Evolutionary conservation across 371 early-diverging fungal genomes (phyloP).

Genomic region (Aphelidium insulamus): DNA sequence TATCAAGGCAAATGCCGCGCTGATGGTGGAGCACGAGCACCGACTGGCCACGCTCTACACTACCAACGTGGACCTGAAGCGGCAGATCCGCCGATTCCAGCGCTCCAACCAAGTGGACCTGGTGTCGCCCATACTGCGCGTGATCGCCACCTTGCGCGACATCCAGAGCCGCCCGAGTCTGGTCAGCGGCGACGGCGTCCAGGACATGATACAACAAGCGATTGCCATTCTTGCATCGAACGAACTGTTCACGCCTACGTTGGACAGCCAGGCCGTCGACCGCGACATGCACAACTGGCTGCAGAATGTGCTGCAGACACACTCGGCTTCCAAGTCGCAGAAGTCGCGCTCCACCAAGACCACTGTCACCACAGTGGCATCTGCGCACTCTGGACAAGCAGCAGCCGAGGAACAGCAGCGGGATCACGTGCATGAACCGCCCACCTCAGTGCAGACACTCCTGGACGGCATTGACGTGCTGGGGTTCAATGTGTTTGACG

Average conservation of each 20-base stretch:
- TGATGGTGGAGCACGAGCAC: conserved; percentile 15
- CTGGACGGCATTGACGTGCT: conserved; percentile 8
- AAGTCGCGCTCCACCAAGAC: not conserved
- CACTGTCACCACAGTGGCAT: not conserved
- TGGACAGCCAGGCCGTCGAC: conserved; percentile 12
- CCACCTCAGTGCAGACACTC: conserved; percentile 2
- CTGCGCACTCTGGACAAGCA: not conserved
- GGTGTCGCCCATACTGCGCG: conserved; percentile 17
- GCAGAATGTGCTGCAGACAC: conserved; percentile 11
- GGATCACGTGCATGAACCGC: not conserved
- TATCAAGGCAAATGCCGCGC: conserved; percentile 13
- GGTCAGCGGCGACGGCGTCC: conserved; percentile 6
- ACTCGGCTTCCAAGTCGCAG: not conserved
- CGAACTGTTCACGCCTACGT: conserved; percentile 14
- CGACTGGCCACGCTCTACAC: conserved; percentile 10
- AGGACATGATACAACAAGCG: conserved; percentile 8
- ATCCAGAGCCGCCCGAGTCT: conserved; percentile 8
- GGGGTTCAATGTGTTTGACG: conserved; percentile 14
- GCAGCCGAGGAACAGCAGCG: not conserved
- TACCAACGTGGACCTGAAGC: conserved; percentile 17
- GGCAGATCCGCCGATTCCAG: conserved; percentile 10
- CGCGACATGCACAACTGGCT: conserved; percentile 18
- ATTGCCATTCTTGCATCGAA: conserved; percentile 14
- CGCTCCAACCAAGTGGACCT: conserved; percentile 11
- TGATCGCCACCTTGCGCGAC: conserved; percentile 13